Evolutionary conservation across 2,329 filamentous ascomycete species (phyloP).

Genomic region (Aureobasidium melanogenum): DNA sequence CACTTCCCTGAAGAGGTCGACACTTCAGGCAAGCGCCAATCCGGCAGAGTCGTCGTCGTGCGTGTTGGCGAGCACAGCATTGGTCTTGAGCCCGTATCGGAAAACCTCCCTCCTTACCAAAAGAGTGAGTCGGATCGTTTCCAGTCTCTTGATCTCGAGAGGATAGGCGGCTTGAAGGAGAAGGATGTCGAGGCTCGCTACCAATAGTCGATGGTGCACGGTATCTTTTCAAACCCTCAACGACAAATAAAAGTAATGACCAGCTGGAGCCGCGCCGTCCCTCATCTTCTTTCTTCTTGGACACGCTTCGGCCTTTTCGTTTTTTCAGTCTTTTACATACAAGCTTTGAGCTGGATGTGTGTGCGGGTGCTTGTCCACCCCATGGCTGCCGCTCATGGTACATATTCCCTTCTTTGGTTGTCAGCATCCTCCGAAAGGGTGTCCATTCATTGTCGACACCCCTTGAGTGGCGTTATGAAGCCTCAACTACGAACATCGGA

Average conservation of each 20-base stretch:
- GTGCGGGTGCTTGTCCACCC: neutral
- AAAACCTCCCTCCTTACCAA: slow-evolving; percentile 82
- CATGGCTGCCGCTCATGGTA: slow-evolving; percentile 12
- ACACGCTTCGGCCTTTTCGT: neutral
- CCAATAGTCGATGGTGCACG: slow-evolving; percentile 1
- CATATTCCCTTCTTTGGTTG: neutral
- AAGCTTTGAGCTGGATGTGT: slow-evolving; percentile 5
- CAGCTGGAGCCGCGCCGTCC: neutral
- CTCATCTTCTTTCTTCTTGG: neutral
- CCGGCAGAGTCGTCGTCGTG: slow-evolving; percentile 83
- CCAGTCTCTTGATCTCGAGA: slow-evolving; percentile 88
- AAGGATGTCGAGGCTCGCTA: slow-evolving; percentile 46
- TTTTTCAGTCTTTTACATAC: neutral
- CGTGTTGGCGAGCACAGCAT: slow-evolving; percentile 82
- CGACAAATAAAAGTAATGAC: slow-evolving; percentile 11
- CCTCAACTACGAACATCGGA: slow-evolving; percentile 1
- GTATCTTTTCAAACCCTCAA: neutral
- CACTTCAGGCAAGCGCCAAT: slow-evolving; percentile 66
- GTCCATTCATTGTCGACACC: neutral
- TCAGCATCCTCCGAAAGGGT: neutral
- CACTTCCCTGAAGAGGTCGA: slow-evolving; percentile 96
- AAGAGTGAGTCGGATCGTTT: slow-evolving; percentile 68
- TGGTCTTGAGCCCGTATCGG: slow-evolving; percentile 72
- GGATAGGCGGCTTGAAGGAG: slow-evolving; percentile 90
- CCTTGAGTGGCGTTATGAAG: neutral